These are phyloP conservation scores for Beauveria pseudobassiana DNA, from an alignment of 2,329 filamentous ascomycete species.

Conservation along the genomic window DNA sequence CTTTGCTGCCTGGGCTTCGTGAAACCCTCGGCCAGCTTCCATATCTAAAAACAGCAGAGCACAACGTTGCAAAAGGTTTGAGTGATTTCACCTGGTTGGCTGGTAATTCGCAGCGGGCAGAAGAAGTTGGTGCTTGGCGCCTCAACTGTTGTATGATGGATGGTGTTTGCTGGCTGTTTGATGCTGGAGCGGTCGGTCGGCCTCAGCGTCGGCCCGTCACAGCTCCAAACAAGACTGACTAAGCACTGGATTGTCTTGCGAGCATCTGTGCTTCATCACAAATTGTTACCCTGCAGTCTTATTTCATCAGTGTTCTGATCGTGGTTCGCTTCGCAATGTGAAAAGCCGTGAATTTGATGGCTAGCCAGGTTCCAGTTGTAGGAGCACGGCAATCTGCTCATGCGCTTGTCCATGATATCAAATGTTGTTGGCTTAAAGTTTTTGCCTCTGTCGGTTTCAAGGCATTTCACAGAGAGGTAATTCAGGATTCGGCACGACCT, in stretches of 20 bases:
- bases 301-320: neutral
- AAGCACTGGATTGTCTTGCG: neutral
- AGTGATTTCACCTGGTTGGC: neutral
- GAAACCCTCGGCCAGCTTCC: neutral
- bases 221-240: neutral
- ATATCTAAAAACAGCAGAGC: neutral
- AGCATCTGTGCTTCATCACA: neutral
- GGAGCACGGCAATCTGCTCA: neutral
- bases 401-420: too few species aligned
- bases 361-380: neutral
- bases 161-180: neutral
- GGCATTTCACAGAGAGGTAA: too few species aligned
- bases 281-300: neutral
- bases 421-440: too few species aligned
- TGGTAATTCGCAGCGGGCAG: neutral
- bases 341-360: neutral
- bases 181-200: neutral
- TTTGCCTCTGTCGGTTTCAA: too few species aligned
- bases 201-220: neutral
- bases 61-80: neutral
- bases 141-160: neutral
- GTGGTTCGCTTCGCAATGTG: neutral
- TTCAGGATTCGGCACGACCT: too few species aligned
- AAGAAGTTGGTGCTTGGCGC: neutral
- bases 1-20: slow-evolving; percentile 3